Conservation (phyloP, 768 basidiomycete genomes). For the Tulasnella sp. region DNA sequence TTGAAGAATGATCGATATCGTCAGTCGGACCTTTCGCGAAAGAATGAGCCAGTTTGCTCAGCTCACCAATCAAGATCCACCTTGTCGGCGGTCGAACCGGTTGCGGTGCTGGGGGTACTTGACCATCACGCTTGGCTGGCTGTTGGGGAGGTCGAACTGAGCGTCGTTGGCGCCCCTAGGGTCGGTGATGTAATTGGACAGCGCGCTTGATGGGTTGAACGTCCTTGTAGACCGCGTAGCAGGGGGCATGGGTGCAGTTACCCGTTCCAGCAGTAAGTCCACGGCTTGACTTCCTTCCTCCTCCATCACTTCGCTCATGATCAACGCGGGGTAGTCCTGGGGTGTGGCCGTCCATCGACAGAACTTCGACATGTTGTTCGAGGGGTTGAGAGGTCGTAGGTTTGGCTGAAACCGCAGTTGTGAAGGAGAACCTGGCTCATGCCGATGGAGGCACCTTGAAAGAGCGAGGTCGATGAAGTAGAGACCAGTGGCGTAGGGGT, state of each 20-base stretch:
- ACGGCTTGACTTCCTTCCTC: slow-evolving; percentile 58
- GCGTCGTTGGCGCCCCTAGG: background rate
- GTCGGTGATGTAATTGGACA: slow-evolving; percentile 29
- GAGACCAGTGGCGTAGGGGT: slow-evolving; percentile 57
- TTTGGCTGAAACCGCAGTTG: slow-evolving; percentile 35
- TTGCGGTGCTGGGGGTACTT: slow-evolving; percentile 22
- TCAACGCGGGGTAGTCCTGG: slow-evolving; percentile 67
- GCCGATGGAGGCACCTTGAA: slow-evolving; percentile 53
- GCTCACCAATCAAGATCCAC: slow-evolving; percentile 8
- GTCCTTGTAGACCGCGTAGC: slow-evolving; percentile 71
- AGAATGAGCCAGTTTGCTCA: slow-evolving; percentile 32
- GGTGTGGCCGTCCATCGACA: slow-evolving; percentile 72
- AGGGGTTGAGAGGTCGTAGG: slow-evolving; percentile 54
- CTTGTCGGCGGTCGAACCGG: slow-evolving; percentile 23
- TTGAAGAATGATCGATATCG: too few species aligned
- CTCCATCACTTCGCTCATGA: slow-evolving; percentile 68
- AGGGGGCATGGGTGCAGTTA: too few species aligned
- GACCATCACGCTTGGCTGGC: slow-evolving; percentile 22
- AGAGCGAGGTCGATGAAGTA: slow-evolving; percentile 63
- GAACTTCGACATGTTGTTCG: slow-evolving; percentile 52
- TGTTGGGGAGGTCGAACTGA: slow-evolving; percentile 8
- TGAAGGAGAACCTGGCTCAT: slow-evolving; percentile 47
- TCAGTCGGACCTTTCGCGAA: slow-evolving; percentile 32
- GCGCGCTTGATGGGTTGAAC: slow-evolving; percentile 43
- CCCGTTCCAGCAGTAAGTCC: slow-evolving; percentile 58